phyloP scores from a whole-genome alignment of 2,329 filamentous ascomycete species.

The Chaetothyriales sp. region DNA sequence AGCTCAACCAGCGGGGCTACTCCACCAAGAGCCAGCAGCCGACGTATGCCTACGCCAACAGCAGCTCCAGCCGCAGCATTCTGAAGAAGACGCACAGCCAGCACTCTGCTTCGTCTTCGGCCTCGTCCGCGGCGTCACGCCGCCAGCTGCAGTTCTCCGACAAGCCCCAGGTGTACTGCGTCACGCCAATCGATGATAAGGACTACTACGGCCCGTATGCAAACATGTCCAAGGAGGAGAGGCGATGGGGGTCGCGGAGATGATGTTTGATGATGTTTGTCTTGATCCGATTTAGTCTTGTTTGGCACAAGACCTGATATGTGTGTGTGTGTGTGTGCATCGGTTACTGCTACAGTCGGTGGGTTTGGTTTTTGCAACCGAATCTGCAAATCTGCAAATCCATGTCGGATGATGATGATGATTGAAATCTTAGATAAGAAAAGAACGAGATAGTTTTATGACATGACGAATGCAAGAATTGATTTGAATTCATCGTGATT shows the following conservation, averaged over 20 bases:
- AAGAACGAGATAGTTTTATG: no score
- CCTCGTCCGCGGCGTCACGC: conserved; percentile 8
- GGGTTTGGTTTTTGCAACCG: no score
- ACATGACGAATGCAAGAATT: no score
- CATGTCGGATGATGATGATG: no score
- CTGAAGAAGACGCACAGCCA: conserved; percentile 29
- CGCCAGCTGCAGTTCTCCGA: conserved; percentile 32
- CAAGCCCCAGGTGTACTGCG: conserved; percentile 32
- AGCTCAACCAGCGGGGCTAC: conserved; percentile 26
- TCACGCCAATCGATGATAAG: conserved; percentile 36
- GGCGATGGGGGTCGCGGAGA: conserved; percentile 31
- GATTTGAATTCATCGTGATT: no score
- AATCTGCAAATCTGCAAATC: no score
- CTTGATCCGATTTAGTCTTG: not conserved
- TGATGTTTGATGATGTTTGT: conserved; percentile 13
- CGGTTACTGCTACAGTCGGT: no score
- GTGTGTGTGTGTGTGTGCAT: no score
- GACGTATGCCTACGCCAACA: conserved; percentile 31
- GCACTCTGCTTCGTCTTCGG: conserved; percentile 6
- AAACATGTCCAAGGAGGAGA: conserved; percentile 34
- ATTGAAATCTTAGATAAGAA: no score
- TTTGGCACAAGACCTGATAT: no score
- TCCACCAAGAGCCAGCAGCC: conserved; percentile 26
- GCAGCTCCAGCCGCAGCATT: conserved; percentile 34
- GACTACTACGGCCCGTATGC: conserved; percentile 36